Evolutionary conservation across 306 rosid species (phyloP), one percentile per base, ranked within the genome.

Genomic region (Parietaria judaica): DNA sequence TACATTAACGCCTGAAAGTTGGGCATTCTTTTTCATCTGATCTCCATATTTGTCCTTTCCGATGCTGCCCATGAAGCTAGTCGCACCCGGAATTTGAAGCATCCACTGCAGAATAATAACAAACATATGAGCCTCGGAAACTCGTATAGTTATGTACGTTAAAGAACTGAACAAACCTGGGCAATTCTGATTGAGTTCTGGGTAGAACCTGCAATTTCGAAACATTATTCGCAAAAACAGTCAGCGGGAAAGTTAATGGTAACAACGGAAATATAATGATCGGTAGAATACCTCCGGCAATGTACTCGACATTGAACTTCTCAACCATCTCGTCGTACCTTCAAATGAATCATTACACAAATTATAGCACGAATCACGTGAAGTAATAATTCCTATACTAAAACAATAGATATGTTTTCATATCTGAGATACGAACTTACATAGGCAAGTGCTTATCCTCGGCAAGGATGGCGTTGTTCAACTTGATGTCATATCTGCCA

Each of bases 11-110:
- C 98, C 96, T 60, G 95, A 94, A 6, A 14, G 74, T 77, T 50
- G 70, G 50, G 80, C 61, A 71, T 78, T 78, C 74, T 86, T 86
- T 73, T 79, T 84, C 99, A 92, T 88, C 79, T 77, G 88, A 79
- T 86, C 95, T 8, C 95, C 99, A 65, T 65, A 92, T 66, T 86
- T 88, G 79, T 92, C 96, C 85, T 88, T 92, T 65, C 99, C 96
- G 36, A 92, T 88, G 81, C 84, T 78, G 53, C 99, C 99, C 1
- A 92, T 92, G 78, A 79, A 92, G 74, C 94, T 74, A 37, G 99
- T 86, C 65, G 96, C 96, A 48, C 88, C 87, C 34, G 96, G 90
- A 55, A 34, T 68, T 86, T 92, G 96, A 68, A 92, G 90, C 84
- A 92, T 46, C 96, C 99, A 92, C 96, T 92, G 48, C 14, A 61